phyloP scores from a whole-genome alignment of 164 flowering plant species.

The Buxus sempervirens region DNA sequence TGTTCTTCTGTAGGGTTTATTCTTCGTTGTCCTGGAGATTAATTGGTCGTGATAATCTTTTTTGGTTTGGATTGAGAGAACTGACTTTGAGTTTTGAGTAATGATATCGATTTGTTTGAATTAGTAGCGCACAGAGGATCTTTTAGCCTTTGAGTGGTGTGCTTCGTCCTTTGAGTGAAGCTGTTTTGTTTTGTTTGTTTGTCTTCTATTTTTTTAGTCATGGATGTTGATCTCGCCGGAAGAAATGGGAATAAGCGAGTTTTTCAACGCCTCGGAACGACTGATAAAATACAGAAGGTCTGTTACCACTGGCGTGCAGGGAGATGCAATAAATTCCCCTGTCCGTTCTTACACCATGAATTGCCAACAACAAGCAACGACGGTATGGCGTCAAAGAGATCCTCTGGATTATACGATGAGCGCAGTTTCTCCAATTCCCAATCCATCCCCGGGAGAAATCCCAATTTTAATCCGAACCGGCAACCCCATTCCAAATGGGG shows the following conservation, averaged over 20 bases:
- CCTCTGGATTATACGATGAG: conserved; percentile 24
- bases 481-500: conserved; percentile 47
- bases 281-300: conserved; percentile 40
- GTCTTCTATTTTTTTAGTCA: conserved; percentile 11
- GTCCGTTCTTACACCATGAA: conserved; percentile 58
- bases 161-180: background rate
- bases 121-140: background rate
- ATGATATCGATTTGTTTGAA: background rate
- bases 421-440: conserved; percentile 27
- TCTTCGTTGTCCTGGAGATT: no score
- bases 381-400: conserved; percentile 31
- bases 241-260: conserved; percentile 23
- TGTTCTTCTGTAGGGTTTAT: no score
- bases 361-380: conserved; percentile 28
- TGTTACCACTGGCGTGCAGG: conserved; percentile 77
- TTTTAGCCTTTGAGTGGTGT: background rate
- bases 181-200: background rate
- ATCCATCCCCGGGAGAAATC: conserved; percentile 22
- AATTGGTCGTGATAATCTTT: background rate
- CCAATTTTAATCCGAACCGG: conserved; percentile 22
- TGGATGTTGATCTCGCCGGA: conserved; percentile 26
- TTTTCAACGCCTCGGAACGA: conserved; percentile 23
- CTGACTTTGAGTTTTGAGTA: background rate
- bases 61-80: background rate
- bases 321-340: conserved; percentile 50